Base-by-base conservation (phyloP, 2,329 filamentous ascomycete species). In the Penicillium glabrum region DNA sequence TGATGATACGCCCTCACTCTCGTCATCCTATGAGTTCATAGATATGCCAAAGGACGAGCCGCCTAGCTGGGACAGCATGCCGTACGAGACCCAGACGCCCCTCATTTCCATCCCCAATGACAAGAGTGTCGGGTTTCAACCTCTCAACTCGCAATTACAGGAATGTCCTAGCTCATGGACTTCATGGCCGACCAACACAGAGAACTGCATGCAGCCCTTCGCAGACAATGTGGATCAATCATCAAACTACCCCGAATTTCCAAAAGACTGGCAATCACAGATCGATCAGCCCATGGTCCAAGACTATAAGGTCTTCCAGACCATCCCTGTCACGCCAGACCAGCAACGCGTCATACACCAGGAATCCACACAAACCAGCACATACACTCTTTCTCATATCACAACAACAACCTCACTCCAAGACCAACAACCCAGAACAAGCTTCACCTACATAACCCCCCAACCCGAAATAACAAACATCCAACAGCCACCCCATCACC, bases 1-100 rank as follows among this genome's bases (percentile, higher is more conserved):
- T 5, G 59, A 64, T 2, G 57, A 61, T 0, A 51, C 50, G 0
- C 46, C 60, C 11, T 63, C 60, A 8, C 39, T 59, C 1, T 53
- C 51, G 8, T 59, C 61, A 1, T 56, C 57, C 1, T 61, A 59
- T 23, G 57, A 44, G 2, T 35, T 56, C 3, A 14, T 46, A 9
- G 54, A 54, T 11, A 1, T 21, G 0, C 19, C 51, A 26, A 31
- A 29, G 21, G 50, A 58, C 0, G 46, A 58, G 2, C 11, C 44
- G 2, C 3, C 45, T 35, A 8, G 1, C 8, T 51, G 48, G 37
- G 48, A 31, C 5, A 24, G 2, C 16, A 27, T 23, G 16, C 13
- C 23, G 24, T 26, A 35, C 31, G 24, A 29, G 14, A 13, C 44
- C 13, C 39, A 41, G 19, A 14, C 13, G 2, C 39, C 39, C n/a